A percentile compares a stretch with the other conserved stretches of the same genome.
Evolutionary conservation across 1,284 basidiomycete species (phyloP).

Genomic region (Microbotryum scabiosae): DNA sequence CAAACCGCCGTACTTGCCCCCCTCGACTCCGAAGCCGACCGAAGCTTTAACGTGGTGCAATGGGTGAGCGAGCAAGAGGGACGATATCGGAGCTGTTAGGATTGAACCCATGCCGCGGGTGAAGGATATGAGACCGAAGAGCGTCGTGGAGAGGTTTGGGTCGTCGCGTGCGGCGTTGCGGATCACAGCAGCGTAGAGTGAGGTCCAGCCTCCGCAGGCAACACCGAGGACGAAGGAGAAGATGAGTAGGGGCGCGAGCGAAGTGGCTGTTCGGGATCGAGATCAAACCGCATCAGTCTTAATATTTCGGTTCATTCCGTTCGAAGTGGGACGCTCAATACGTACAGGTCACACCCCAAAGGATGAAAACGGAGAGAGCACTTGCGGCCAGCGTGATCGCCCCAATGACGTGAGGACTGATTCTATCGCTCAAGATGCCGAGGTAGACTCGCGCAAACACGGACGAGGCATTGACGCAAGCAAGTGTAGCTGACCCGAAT

Average conservation of each 20-base stretch:
- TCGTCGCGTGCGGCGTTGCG: slow-evolving; percentile 42
- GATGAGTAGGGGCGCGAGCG: slow-evolving; percentile 39
- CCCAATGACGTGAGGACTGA: slow-evolving; percentile 42
- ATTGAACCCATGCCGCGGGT: slow-evolving; percentile 45
- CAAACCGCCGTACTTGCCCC: slow-evolving; percentile 12
- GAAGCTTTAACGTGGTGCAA: background rate
- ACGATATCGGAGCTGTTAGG: slow-evolving; percentile 44
- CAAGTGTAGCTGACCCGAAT: slow-evolving; percentile 7
- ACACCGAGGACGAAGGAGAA: slow-evolving; percentile 42
- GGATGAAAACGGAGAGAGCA: slow-evolving; percentile 40
- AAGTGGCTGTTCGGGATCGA: slow-evolving; percentile 29
- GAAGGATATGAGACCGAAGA: slow-evolving; percentile 43
- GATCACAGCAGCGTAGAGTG: slow-evolving; percentile 41
- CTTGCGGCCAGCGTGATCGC: slow-evolving; percentile 35
- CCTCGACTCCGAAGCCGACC: slow-evolving; percentile 11
- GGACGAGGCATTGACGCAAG: slow-evolving; percentile 32
- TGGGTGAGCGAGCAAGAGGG: slow-evolving; percentile 33
- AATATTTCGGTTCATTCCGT: too few species aligned
- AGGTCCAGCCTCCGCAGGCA: slow-evolving; percentile 42
- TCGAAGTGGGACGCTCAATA: background rate
- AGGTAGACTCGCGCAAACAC: slow-evolving; percentile 39
- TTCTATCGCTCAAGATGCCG: slow-evolving; percentile 42
- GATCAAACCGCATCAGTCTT: background rate
- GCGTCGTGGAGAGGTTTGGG: slow-evolving; percentile 37
- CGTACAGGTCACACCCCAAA: slow-evolving; percentile 42